Conservation (phyloP, 306 rosid species). For the Arachis stenosperma region DNA sequence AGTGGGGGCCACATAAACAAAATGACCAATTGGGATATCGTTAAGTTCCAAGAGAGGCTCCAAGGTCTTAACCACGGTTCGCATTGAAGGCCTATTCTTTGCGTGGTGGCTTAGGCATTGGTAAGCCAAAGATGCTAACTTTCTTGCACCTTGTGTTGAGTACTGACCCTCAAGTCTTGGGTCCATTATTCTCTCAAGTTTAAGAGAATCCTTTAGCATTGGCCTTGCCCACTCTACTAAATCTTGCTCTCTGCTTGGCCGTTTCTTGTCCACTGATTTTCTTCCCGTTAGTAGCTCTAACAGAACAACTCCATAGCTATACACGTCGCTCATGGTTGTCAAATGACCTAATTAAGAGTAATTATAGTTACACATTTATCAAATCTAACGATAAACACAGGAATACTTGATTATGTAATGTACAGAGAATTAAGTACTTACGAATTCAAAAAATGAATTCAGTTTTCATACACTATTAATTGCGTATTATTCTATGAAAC, state of each 20-base stretch:
- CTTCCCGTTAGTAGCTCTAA: constrained; percentile 79
- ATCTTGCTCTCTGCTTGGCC: constrained; percentile 70
- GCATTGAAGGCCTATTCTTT: constrained; percentile 79
- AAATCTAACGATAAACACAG: too few species aligned
- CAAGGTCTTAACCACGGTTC: constrained; percentile 68
- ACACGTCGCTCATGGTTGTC: constrained; percentile 84
- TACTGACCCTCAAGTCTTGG: constrained; percentile 78
- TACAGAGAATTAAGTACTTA: too few species aligned
- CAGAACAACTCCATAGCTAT: constrained; percentile 85
- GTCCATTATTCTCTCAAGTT: constrained; percentile 76
- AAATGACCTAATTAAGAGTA: constrained; percentile 59
- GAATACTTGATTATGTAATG: too few species aligned
- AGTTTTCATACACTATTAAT: too few species aligned
- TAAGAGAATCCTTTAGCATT: constrained; percentile 58
- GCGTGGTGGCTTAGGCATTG: constrained; percentile 74
- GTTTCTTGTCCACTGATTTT: constrained; percentile 69
- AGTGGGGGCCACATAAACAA: constrained; percentile 74
- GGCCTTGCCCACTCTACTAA: constrained; percentile 92
- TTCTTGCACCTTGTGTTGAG: constrained; percentile 73
- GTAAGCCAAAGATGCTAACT: constrained; percentile 65
- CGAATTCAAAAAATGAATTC: too few species aligned
- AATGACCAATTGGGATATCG: constrained; percentile 71
- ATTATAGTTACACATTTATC: too few species aligned
- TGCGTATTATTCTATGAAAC: too few species aligned
- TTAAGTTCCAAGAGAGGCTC: constrained; percentile 60